phyloP scores from a whole-genome alignment of 768 basidiomycete genomes.

The Leccinum subtestaceum region DNA sequence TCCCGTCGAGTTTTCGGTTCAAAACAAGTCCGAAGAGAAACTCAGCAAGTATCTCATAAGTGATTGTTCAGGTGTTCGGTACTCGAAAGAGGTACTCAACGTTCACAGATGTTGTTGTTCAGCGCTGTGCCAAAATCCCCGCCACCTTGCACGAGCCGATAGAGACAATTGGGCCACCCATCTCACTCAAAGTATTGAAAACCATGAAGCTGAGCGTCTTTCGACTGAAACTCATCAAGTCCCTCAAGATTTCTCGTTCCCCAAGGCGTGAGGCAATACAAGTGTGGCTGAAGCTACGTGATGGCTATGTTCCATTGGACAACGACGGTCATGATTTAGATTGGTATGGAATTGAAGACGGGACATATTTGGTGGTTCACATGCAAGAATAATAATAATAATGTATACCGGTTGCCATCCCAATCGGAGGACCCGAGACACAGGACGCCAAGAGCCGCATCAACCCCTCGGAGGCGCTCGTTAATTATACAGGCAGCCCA shows the following conservation, averaged over 20 bases:
- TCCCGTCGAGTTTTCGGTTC: constrained; percentile 37
- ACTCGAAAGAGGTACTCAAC: constrained; percentile 7
- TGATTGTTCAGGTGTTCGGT: constrained; percentile 27
- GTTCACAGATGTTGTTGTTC: constrained; percentile 31
- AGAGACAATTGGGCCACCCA: constrained; percentile 19
- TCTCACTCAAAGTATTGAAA: constrained; percentile 55
- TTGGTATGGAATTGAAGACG: constrained; percentile 73
- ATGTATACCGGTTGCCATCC: background rate
- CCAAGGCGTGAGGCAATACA: constrained; percentile 34
- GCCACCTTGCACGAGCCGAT: constrained; percentile 18
- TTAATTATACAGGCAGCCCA: constrained; percentile 5
- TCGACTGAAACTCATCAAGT: constrained; percentile 61
- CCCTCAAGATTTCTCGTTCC: constrained; percentile 29
- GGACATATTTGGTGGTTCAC: constrained; percentile 34
- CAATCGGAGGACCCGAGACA: constrained; percentile 2
- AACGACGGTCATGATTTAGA: constrained; percentile 53
- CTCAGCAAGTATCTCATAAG: constrained; percentile 62
- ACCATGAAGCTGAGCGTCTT: constrained; percentile 67
- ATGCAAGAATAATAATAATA: constrained; percentile 15
- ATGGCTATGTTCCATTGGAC: constrained; percentile 49
- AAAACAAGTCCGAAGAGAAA: constrained; percentile 41
- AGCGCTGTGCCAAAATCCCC: constrained; percentile 22
- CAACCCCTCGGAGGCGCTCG: constrained; percentile 7
- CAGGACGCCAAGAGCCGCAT: constrained; percentile 12
- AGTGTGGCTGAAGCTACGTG: constrained; percentile 58